These are phyloP conservation scores for Rhizopogon sp. DNA, from an alignment of 768 basidiomycete genomes.

Conservation along the genomic window DNA sequence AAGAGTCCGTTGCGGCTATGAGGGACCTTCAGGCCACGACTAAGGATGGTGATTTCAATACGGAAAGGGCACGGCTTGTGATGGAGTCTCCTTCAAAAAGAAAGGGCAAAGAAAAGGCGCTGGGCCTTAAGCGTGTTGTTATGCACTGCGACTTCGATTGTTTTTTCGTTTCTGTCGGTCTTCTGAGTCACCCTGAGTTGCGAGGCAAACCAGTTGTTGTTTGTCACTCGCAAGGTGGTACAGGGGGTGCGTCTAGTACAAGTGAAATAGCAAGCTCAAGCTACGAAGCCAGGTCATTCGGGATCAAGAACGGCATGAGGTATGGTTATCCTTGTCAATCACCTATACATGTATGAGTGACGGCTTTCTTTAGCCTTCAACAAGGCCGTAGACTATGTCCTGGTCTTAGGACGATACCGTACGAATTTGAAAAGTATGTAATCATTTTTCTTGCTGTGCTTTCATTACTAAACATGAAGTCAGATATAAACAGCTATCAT, in stretches of 20 bases:
- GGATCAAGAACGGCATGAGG: conserved; percentile 96
- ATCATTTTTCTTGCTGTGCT: neutral
- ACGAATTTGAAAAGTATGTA: conserved; percentile 82
- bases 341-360: neutral
- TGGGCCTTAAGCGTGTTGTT: conserved; percentile 55
- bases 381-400: conserved; percentile 79
- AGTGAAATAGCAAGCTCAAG: conserved; percentile 94
- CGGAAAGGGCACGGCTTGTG: conserved; percentile 46
- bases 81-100: conserved; percentile 42
- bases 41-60: conserved; percentile 35
- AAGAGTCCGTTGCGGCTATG: conserved; percentile 4
- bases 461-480: neutral
- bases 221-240: conserved; percentile 84
- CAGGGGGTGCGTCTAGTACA: conserved; percentile 73
- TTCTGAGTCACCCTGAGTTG: conserved; percentile 74
- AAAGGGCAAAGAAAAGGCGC: conserved; percentile 49
- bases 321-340: conserved; percentile 24
- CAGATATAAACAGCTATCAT: conserved; percentile 80
- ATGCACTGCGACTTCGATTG: conserved; percentile 97
- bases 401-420: conserved; percentile 71
- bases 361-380: conserved; percentile 49
- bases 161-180: conserved; percentile 93
- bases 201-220: conserved; percentile 90
- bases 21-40: neutral
- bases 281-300: conserved; percentile 87